Base-by-base conservation (phyloP, 2,329 filamentous ascomycete genomes). In the Colletotrichum incanum region DNA sequence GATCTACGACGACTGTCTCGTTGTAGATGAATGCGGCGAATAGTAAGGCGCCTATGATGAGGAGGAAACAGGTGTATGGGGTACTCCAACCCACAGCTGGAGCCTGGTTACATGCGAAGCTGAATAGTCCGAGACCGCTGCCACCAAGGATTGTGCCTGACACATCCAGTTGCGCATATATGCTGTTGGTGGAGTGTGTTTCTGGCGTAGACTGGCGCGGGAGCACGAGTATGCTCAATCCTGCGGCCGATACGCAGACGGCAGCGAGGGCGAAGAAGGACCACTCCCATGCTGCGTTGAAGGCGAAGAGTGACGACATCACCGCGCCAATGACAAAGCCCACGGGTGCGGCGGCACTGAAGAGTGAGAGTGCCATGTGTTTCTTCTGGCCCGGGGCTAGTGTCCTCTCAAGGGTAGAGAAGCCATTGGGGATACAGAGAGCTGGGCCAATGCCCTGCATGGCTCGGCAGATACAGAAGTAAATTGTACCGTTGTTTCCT, bases 381-480 rank as follows among this genome's bases (percentile, higher is more conserved):
- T 83, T 81, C n/a, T 78, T 79, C 20, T 71, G 70, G 1, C 82
- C 81, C 0, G 78, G 77, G 1, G 81, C 78, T 75, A 91, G 91
- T 1, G 84, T 83, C 0, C 81, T 80, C 5, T 89, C 88, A 5
- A 91, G 78, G 20, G 92, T 82, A 2, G 88, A 89, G 45, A 92
- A 79, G 1, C 81, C 86, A 75, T 91, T 91, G 0, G 89, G 89
- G 23, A 91, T 78, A 56, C 85, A 75, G 55, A 91, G 82, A 0
- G 89, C 86, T 0, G 88, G 86, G 0, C 89, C 89, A 50, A 89
- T 85, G 2, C 87, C 86, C 72, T 89, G 86, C 12, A 89, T 78
- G 2, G 83, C 86, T 31, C 87, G 84, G 37, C 82, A 82, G 64
- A 87, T 81, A 49, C 83, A 82, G 75, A 89, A 87, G 68, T 82